Conservation (phyloP, 139 green algal species). For the Micractinium conductrix region DNA sequence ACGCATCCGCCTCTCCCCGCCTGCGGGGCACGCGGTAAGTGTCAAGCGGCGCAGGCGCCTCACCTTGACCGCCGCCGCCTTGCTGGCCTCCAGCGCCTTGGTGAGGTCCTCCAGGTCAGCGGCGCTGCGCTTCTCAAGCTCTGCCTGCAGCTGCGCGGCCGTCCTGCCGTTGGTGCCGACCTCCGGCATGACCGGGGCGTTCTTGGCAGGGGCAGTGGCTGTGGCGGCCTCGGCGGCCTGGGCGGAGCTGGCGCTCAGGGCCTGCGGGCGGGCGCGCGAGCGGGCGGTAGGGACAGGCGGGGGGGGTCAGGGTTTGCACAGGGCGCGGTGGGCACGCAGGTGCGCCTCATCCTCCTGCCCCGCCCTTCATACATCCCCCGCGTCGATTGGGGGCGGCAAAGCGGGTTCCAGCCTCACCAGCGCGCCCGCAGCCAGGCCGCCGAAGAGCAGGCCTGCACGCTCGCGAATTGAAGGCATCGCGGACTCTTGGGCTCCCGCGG, state of each 20-base stretch:
- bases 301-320: background rate
- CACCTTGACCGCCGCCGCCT: background rate
- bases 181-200: background rate
- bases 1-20: too few relatives aligned
- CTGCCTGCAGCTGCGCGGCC: background rate
- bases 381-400: too few relatives aligned
- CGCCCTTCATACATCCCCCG: too few relatives aligned
- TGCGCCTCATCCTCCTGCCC: too few relatives aligned
- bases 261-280: background rate
- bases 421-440: too few relatives aligned
- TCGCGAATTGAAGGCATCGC: too few relatives aligned
- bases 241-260: background rate
- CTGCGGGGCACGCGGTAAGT: too few relatives aligned
- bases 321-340: background rate
- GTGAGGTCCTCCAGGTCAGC: too few relatives aligned
- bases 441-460: too few relatives aligned
- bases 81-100: background rate
- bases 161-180: background rate
- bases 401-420: too few relatives aligned
- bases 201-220: background rate
- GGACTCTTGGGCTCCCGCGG: too few relatives aligned
- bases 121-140: constrained; percentile 9
- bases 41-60: too few relatives aligned
- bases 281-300: background rate
- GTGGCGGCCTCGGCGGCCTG: background rate